phyloP scores from a whole-genome alignment of 805 yeast species.

The Peterozyma toletana region DNA sequence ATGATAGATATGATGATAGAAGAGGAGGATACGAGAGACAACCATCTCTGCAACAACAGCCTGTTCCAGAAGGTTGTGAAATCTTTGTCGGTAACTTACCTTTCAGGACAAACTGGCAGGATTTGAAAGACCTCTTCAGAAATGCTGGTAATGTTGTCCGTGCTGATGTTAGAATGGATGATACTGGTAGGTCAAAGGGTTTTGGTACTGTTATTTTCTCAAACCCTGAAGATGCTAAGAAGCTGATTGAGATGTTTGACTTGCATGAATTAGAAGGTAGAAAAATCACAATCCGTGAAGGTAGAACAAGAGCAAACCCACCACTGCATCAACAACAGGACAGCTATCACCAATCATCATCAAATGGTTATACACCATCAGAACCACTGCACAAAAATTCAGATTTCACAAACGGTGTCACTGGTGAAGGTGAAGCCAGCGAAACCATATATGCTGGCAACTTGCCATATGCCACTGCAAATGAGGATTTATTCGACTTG shows the following conservation, averaged over 20 bases:
- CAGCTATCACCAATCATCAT: slow-evolving; percentile 8
- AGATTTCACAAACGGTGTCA: slow-evolving; percentile 61
- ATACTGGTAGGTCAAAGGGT: slow-evolving; percentile 75
- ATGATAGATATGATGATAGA: slow-evolving; percentile 9
- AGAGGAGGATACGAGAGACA: slow-evolving; percentile 9
- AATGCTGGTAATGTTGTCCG: slow-evolving; percentile 71
- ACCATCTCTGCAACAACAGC: slow-evolving; percentile 9
- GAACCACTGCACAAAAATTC: slow-evolving; percentile 27
- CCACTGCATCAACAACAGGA: slow-evolving; percentile 5
- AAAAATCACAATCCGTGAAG: slow-evolving; percentile 71
- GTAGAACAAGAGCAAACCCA: slow-evolving; percentile 26
- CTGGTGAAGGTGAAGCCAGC: slow-evolving; percentile 54
- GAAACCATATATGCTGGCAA: slow-evolving; percentile 63
- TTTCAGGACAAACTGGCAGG: slow-evolving; percentile 75
- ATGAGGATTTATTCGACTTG: slow-evolving; percentile 75
- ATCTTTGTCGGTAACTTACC: slow-evolving; percentile 81
- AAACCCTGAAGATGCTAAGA: slow-evolving; percentile 57
- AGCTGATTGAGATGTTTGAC: slow-evolving; percentile 63
- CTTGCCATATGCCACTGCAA: slow-evolving; percentile 85
- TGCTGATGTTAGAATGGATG: slow-evolving; percentile 68
- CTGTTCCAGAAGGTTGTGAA: slow-evolving; percentile 33
- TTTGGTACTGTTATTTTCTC: slow-evolving; percentile 75
- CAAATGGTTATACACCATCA: slow-evolving; percentile 9
- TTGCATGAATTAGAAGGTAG: slow-evolving; percentile 75
- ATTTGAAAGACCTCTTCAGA: slow-evolving; percentile 77